These are phyloP conservation scores for Pseudocercospora fijiensis DNA, from an alignment of 2,329 filamentous ascomycete genomes.

Conservation along the genomic window DNA sequence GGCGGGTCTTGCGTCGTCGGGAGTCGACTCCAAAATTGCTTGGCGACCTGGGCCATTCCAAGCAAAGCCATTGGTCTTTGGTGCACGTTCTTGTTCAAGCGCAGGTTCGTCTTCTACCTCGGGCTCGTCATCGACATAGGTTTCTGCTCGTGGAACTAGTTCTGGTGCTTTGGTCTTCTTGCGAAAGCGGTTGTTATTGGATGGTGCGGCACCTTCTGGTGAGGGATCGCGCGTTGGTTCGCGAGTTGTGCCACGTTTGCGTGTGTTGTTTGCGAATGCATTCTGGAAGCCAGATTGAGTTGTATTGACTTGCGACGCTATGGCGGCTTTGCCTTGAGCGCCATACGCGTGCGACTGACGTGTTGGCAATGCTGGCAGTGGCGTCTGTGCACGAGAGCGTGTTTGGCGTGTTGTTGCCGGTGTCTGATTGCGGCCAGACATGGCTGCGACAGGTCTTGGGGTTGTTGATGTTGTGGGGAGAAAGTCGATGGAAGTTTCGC, in stretches of 20 bases:
- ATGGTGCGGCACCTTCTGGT: not conserved
- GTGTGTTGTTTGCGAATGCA: constrained; percentile 18
- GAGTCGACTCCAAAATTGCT: not conserved
- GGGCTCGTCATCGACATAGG: not conserved
- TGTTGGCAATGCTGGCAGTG: constrained; percentile 20
- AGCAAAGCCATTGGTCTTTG: constrained; percentile 9
- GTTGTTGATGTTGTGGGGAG: not conserved
- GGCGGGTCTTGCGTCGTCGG: constrained; percentile 11
- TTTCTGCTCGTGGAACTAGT: not conserved
- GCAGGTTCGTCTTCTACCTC: not conserved
- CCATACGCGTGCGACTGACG: constrained; percentile 25
- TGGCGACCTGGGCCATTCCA: not conserved
- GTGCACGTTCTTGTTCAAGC: not conserved
- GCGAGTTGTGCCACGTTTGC: constrained; percentile 11
- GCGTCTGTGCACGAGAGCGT: constrained; percentile 18
- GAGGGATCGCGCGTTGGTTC: not conserved
- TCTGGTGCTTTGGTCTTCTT: not conserved
- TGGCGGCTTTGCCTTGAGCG: constrained; percentile 20
- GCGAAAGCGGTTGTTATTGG: not conserved
- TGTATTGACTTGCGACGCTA: constrained; percentile 20
- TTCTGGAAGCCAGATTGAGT: constrained; percentile 18
- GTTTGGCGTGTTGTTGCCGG: constrained; percentile 12
- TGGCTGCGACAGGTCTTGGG: not conserved
- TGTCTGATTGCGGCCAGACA: constrained; percentile 7
- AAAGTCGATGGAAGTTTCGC: not conserved